phyloP scores from a whole-genome alignment of 331 rosid genomes.

The Rhamnella rubrinervis region DNA sequence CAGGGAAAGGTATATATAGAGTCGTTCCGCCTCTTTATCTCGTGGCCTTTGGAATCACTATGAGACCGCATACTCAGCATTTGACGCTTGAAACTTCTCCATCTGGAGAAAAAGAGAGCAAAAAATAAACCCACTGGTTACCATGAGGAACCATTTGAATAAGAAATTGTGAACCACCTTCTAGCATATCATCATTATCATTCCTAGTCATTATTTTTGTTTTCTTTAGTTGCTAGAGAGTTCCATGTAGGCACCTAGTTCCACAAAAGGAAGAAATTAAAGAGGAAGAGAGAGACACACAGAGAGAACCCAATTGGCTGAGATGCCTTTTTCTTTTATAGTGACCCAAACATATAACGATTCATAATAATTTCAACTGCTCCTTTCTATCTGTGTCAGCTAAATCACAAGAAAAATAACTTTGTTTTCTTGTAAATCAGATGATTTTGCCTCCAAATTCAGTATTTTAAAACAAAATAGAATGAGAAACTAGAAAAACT shows the following conservation, averaged over 20 bases:
- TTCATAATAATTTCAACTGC: neutral
- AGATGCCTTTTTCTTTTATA: neutral
- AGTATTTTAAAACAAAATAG: neutral
- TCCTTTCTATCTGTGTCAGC: neutral
- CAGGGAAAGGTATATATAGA: conserved; percentile 93
- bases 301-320: no score
- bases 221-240: no score
- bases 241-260: no score
- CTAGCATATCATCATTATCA: no score
- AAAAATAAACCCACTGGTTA: conserved; percentile 6
- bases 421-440: neutral
- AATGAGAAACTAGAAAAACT: neutral
- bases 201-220: no score
- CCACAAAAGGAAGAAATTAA: no score
- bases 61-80: conserved; percentile 77
- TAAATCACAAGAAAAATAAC: neutral
- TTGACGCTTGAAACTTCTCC: conserved; percentile 90
- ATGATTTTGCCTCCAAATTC: neutral
- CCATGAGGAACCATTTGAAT: conserved; percentile 3
- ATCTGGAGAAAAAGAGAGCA: conserved; percentile 48
- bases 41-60: conserved; percentile 92
- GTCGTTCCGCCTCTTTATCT: conserved; percentile 84
- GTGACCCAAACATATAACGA: neutral
- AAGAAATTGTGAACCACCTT: neutral
- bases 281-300: no score